Evolutionary conservation across 176 grass and related monocot genomes (phyloP), one percentile per base, ranked within the genome.

Genomic region (Tillandsia leiboldiana): DNA sequence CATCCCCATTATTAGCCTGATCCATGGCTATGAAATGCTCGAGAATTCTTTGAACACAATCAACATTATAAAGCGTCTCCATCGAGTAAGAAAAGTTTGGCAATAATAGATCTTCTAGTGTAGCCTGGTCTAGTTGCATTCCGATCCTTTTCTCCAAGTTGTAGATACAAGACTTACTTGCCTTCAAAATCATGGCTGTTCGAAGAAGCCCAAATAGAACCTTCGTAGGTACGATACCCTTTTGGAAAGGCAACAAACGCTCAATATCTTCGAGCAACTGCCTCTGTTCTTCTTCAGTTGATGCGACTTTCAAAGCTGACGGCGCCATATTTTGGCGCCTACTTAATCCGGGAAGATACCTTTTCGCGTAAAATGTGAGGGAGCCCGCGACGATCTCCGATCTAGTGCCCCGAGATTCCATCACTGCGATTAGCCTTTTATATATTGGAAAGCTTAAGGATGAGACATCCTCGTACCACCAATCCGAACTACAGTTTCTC

Each of bases 21-120:
- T 74, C 3, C 72, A 75, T 48, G 74, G 79, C 5, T 70, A 78
- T 20, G 81, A 58, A 29, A 18, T 90, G 64, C 76, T 80, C 72
- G 49, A 97, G 69, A 20, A 97, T 73, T 65, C 93, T 80, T 22
- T 89, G 73, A 51, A 96, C 79, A 72, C 86, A 92, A 59, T 90
- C 86, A 52, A 92, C 86, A 78, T 97, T 89, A 67, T 97, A 97
- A 51, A 97, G 82, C 76, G 76, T 92, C 71, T 97, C 93, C 10
- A 62, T 18, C 3, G 65, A 29, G 85, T 84, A 78, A 51, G 89
- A 97, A 78, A 87, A 97, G 71, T 66, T 93, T 56, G 89, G 89
- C 73, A 97, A 85, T 51, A 97, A 83, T 63, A 97, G 71, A 58
- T 97, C 88, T 50, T 97, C 89, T 51, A 97, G 26, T 42, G 86